These are phyloP conservation scores for Eucalyptus coolabah DNA, from an alignment of 345 rosid genomes.

Conservation along the genomic window DNA sequence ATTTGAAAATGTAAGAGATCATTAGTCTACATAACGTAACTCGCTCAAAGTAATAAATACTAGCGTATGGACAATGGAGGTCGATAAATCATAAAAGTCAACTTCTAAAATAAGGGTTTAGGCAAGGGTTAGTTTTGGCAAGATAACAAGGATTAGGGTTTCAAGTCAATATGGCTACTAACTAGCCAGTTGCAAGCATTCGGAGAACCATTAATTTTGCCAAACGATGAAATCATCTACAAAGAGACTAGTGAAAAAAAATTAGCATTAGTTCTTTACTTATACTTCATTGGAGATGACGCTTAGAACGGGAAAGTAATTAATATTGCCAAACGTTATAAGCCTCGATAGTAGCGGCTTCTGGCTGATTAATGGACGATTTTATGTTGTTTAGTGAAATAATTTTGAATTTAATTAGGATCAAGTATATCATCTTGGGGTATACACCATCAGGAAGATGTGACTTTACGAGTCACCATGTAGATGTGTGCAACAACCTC, in stretches of 20 bases:
- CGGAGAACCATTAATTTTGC: not conserved
- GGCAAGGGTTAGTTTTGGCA: not conserved
- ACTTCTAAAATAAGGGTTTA: too few relatives aligned
- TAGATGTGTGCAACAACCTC: not conserved
- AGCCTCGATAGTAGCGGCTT: not conserved
- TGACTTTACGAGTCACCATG: not conserved
- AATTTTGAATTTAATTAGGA: not conserved
- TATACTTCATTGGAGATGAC: not conserved
- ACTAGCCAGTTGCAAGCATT: not conserved
- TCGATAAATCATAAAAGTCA: not conserved
- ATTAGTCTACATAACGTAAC: not conserved
- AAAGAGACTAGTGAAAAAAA: not conserved
- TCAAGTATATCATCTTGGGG: not conserved
- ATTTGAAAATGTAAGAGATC: too few relatives aligned
- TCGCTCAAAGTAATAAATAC: too few relatives aligned
- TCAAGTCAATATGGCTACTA: not conserved
- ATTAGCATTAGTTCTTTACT: not conserved
- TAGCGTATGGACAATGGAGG: not conserved
- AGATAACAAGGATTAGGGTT: not conserved
- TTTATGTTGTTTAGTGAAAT: not conserved
- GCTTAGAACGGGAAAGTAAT: not conserved
- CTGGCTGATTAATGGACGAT: not conserved
- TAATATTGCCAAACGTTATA: not conserved
- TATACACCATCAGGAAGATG: not conserved
- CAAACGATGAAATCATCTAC: not conserved